A percentile compares a stretch with the other conserved stretches of the same genome.
These are phyloP conservation scores for Pythium graminicola DNA, from an alignment of 352 stramenopile genomes.

Conservation along the genomic window DNA sequence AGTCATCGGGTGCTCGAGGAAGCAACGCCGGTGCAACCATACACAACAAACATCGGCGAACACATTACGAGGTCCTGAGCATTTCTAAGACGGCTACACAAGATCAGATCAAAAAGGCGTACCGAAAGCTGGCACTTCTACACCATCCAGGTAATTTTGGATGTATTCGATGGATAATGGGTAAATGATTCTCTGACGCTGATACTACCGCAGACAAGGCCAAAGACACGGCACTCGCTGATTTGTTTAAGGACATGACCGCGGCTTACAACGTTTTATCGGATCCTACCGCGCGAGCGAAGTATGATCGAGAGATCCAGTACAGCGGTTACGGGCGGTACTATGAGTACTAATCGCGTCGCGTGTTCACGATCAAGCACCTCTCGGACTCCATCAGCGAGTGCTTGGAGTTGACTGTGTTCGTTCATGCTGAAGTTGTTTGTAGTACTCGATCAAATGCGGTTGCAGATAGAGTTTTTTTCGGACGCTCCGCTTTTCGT, in stretches of 20 bases:
- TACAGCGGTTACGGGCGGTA: conserved; percentile 53
- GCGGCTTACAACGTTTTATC: conserved; percentile 81
- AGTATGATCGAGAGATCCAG: conserved; percentile 69
- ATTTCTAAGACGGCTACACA: conserved; percentile 44
- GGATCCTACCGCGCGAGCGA: conserved; percentile 40
- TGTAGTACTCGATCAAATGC: conserved; percentile 76
- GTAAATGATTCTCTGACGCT: background rate
- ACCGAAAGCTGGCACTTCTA: conserved; percentile 80
- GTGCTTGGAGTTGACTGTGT: background rate
- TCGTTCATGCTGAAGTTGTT: conserved; percentile 31
- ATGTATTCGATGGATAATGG: background rate
- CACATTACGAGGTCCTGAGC: conserved; percentile 80
- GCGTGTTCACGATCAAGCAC: no score
- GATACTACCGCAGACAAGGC: conserved; percentile 47
- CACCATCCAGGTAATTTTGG: conserved; percentile 75
- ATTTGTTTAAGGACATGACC: conserved; percentile 85
- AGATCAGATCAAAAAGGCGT: conserved; percentile 85
- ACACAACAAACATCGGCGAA: conserved; percentile 24
- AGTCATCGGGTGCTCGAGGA: conserved; percentile 21
- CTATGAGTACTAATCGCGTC: conserved; percentile 27
- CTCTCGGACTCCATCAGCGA: no score
- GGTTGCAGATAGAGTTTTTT: conserved; percentile 85
- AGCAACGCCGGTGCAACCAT: background rate
- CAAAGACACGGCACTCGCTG: conserved; percentile 46
- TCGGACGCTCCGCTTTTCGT: conserved; percentile 84